These are phyloP conservation scores for Takashimella tepidaria DNA, from an alignment of 1,284 basidiomycete species.

Conservation along the genomic window DNA sequence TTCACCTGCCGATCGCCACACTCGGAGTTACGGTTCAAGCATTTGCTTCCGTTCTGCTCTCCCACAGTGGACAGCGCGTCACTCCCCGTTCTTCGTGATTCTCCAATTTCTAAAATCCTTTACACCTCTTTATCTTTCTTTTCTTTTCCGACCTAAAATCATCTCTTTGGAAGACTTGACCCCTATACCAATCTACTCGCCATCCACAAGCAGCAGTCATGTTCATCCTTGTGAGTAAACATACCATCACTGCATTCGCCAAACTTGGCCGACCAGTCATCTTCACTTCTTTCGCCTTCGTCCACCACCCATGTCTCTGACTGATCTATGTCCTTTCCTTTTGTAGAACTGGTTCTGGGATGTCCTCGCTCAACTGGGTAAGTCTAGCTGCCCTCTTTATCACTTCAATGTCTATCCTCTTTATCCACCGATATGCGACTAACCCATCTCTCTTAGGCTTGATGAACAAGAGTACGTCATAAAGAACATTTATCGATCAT, in stretches of 20 bases:
- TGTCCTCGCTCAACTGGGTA: constrained; percentile 82
- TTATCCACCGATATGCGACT: constrained; percentile 4
- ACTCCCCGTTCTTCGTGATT: not conserved
- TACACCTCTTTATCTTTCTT: too few relatives aligned
- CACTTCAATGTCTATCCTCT: not conserved
- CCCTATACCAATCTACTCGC: not conserved
- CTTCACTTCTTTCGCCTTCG: not conserved
- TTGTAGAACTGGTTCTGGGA: constrained; percentile 88
- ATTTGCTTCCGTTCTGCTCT: not conserved
- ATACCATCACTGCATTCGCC: not conserved
- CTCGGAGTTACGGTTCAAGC: not conserved
- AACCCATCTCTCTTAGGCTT: constrained; percentile 74
- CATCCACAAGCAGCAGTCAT: constrained; percentile 48
- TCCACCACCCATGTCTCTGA: not conserved
- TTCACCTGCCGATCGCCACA: not conserved
- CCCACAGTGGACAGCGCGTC: not conserved
- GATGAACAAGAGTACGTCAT: constrained; percentile 76
- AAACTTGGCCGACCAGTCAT: too few relatives aligned
- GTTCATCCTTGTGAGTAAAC: constrained; percentile 61
- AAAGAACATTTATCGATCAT: not conserved
- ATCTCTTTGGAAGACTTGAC: not conserved
- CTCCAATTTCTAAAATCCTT: too few relatives aligned
- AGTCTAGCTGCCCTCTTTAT: constrained; percentile 25
- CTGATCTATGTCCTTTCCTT: not conserved
- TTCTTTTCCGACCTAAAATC: too few relatives aligned